Evolutionary conservation across 2,329 filamentous ascomycete species (phyloP).

Genomic region (Diaporthe australafricana): DNA sequence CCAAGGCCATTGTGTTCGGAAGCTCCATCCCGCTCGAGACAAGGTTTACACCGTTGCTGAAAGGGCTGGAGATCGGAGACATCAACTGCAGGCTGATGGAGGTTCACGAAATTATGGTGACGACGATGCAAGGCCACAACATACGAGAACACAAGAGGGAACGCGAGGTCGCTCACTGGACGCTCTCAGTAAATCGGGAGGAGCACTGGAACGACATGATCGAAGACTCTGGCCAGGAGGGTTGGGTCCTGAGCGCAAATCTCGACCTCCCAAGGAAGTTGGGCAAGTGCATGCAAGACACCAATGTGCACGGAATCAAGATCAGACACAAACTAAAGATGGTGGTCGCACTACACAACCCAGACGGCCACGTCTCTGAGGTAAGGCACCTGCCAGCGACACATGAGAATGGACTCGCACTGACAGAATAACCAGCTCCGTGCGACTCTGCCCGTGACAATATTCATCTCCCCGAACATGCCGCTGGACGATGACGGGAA

Average conservation of each 20-base stretch:
- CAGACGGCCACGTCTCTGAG: conserved; percentile 94
- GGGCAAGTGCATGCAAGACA: conserved; percentile 87
- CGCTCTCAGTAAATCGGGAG: conserved; percentile 64
- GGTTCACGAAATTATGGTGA: conserved; percentile 74
- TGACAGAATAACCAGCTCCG: conserved; percentile 68
- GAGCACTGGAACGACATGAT: conserved; percentile 78
- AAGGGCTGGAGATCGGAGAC: conserved; percentile 87
- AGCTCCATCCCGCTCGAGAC: conserved; percentile 88
- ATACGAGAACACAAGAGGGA: conserved; percentile 71
- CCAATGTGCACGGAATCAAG: conserved; percentile 90
- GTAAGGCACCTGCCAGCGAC: conserved; percentile 56
- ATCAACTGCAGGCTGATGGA: conserved; percentile 86
- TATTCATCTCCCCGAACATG: conserved; percentile 96
- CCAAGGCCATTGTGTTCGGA: conserved; percentile 94
- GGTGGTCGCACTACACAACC: conserved; percentile 91
- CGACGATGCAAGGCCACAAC: conserved; percentile 57
- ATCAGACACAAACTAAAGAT: conserved; percentile 93
- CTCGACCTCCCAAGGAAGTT: conserved; percentile 84
- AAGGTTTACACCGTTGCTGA: conserved; percentile 86
- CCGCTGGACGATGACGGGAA: conserved; percentile 89
- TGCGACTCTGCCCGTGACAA: conserved; percentile 88
- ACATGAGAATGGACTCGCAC: conserved; percentile 27
- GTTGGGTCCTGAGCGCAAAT: conserved; percentile 70
- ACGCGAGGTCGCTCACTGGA: conserved; percentile 72
- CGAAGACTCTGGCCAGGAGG: conserved; percentile 74